phyloP scores from a whole-genome alignment of 2,329 filamentous ascomycete genomes.

The Aureobasidium pullulans region DNA sequence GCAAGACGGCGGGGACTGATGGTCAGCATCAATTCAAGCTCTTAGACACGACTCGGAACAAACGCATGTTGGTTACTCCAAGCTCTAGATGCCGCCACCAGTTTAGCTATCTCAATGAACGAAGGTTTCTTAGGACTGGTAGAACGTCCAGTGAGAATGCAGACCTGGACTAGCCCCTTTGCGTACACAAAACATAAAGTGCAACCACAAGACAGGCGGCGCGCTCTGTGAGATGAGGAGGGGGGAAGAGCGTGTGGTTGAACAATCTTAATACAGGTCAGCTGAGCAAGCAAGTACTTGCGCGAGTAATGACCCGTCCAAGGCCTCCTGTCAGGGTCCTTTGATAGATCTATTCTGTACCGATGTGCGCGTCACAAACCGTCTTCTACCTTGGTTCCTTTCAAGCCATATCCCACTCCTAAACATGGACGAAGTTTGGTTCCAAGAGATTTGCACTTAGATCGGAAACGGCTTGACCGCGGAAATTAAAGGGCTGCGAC shows the following conservation, averaged over 20 bases:
- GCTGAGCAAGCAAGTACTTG: not conserved
- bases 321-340: constrained; percentile 9
- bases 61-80: not conserved
- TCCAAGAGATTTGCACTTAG: not conserved
- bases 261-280: constrained; percentile 5
- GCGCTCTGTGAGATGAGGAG: not conserved
- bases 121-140: too few relatives aligned
- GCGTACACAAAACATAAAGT: not conserved
- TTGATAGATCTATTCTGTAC: not conserved
- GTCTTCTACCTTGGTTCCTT: not conserved
- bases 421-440: not conserved
- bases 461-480: constrained; percentile 3
- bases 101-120: too few relatives aligned
- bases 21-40: not conserved
- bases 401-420: not conserved
- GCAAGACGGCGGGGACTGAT: not conserved
- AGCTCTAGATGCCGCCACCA: not conserved
- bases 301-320: not conserved
- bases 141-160: too few relatives aligned
- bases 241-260: not conserved
- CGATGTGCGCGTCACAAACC: constrained; percentile 8
- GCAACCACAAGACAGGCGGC: not conserved
- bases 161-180: not conserved
- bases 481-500: constrained; percentile 10
- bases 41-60: not conserved